A percentile compares a stretch with the other conserved stretches of the same genome.
Conservation (phyloP, 1,284 basidiomycete species). For the Chondrostereum purpureum region DNA sequence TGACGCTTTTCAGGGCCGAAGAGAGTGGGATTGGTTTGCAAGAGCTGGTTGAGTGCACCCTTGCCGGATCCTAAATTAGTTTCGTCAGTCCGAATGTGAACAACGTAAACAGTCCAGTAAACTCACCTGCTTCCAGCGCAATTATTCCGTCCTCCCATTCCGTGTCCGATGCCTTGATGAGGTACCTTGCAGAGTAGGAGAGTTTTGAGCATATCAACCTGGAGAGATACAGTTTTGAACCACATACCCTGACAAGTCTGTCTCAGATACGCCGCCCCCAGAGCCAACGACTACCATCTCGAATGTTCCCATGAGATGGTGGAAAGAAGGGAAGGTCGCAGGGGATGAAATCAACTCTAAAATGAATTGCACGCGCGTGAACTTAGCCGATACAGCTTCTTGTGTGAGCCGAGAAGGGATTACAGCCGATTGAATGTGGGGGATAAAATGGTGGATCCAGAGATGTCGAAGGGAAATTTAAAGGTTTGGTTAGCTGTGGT, state of each 20-base stretch:
- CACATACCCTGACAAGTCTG: conserved; percentile 66
- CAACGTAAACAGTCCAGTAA: not conserved
- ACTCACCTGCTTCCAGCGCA: conserved; percentile 67
- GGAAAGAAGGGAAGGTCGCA: not conserved
- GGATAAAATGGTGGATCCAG: not conserved
- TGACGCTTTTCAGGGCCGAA: conserved; percentile 31
- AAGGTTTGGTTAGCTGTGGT: not conserved
- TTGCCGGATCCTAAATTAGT: conserved; percentile 56
- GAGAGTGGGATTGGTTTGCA: conserved; percentile 44
- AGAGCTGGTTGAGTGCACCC: conserved; percentile 53
- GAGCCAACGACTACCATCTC: conserved; percentile 70
- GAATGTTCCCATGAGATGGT: conserved; percentile 28
- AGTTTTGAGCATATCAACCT: conserved; percentile 9
- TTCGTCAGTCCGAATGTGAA: conserved; percentile 3
- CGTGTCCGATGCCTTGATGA: conserved; percentile 53
- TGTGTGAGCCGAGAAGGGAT: not conserved
- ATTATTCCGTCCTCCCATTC: conserved; percentile 65
- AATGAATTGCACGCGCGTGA: not conserved
- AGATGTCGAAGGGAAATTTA: not conserved
- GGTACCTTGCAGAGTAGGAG: conserved; percentile 44
- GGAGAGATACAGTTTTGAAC: conserved; percentile 9
- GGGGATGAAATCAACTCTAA: not conserved
- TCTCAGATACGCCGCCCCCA: conserved; percentile 72
- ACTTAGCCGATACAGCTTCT: not conserved
- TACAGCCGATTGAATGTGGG: not conserved